Evolutionary conservation across 257 asterid species (phyloP).

Genomic region (Jasminum sambac): DNA sequence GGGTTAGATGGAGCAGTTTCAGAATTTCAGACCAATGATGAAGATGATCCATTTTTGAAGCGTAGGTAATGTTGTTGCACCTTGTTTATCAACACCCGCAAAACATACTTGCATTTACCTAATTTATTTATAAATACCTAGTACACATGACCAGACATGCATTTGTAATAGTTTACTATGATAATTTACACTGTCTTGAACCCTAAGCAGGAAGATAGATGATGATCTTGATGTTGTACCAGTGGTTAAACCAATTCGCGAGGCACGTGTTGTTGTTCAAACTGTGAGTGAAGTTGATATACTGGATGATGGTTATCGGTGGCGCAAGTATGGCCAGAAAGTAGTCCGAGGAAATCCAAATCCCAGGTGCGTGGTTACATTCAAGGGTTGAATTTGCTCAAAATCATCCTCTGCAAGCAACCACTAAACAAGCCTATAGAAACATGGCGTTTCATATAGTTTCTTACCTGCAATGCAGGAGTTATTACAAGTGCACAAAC

Average conservation of each 20-base stretch:
- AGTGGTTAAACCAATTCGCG: constrained; percentile 86
- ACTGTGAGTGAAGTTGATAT: constrained; percentile 97
- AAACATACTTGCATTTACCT: too few species aligned
- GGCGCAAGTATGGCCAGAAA: constrained; percentile 99
- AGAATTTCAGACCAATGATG: constrained; percentile 55
- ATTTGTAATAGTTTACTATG: constrained; percentile 7
- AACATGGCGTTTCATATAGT: neutral
- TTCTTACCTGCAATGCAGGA: constrained; percentile 53
- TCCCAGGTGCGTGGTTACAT: constrained; percentile 64
- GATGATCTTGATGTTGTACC: constrained; percentile 69
- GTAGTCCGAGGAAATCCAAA: constrained; percentile 97
- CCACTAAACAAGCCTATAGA: neutral
- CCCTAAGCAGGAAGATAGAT: constrained; percentile 72
- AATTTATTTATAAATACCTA: too few species aligned
- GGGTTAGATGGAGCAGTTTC: constrained; percentile 55
- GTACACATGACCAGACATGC: neutral
- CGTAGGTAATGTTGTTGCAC: constrained; percentile 51
- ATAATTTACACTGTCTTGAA: constrained; percentile 23
- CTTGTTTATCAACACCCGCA: too few species aligned
- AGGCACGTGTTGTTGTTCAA: constrained; percentile 95
- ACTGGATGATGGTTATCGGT: constrained; percentile 92
- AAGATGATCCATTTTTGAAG: constrained; percentile 70
- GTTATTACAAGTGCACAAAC: constrained; percentile 92
- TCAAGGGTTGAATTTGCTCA: neutral
- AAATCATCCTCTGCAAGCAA: neutral